Conservation (phyloP, 768 basidiomycete genomes). For the Pleurotus cornucopiae region DNA sequence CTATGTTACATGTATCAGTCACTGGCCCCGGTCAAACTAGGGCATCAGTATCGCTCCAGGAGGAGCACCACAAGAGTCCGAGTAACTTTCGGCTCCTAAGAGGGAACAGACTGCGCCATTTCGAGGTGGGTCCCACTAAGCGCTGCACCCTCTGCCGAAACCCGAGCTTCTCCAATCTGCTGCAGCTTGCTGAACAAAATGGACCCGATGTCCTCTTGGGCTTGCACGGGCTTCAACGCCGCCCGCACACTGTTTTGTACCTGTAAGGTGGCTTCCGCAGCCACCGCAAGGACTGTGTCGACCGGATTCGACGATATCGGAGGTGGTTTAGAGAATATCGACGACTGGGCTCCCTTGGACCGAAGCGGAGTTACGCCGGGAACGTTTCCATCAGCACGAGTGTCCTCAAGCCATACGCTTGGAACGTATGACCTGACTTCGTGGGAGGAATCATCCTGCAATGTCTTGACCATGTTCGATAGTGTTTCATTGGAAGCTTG, state of each 20-base stretch:
- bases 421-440: conserved; percentile 62
- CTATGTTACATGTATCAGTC: no score
- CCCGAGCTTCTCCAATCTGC: not conserved
- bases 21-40: no score
- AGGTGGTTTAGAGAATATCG: conserved; percentile 9
- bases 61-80: not conserved
- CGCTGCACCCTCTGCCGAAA: not conserved
- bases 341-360: not conserved
- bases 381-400: not conserved
- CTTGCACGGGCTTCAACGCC: not conserved
- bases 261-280: not conserved
- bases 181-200: conserved; percentile 1
- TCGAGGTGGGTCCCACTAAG: no score
- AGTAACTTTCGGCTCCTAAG: not conserved
- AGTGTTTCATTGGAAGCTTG: conserved; percentile 28
- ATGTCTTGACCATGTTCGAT: conserved; percentile 35
- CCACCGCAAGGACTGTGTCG: not conserved
- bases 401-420: conserved; percentile 17
- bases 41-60: no score
- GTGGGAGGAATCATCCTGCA: conserved; percentile 52
- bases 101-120: not conserved
- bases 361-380: not conserved
- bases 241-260: not conserved
- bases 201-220: not conserved
- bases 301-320: not conserved